Percentiles rank a stretch among this genome's conserved stretches.
phyloP scores from a whole-genome alignment of 305 asterid species.

The Petunia hybrid region DNA sequence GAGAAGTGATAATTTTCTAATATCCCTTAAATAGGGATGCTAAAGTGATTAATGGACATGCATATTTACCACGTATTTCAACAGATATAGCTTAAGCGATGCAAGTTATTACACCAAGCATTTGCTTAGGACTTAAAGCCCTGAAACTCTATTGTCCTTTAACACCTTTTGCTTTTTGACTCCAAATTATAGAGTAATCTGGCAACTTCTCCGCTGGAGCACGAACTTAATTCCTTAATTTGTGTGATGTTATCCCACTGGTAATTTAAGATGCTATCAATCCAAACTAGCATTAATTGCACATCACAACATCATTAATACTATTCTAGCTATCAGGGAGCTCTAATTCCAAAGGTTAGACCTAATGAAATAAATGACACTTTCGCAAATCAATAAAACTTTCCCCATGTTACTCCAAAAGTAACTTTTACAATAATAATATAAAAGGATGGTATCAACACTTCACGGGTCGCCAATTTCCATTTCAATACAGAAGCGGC shows the following conservation, averaged over 20 bases:
- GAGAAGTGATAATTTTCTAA: no score
- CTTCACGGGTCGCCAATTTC: neutral
- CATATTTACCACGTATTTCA: neutral
- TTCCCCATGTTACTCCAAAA: neutral
- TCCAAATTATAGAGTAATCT: neutral
- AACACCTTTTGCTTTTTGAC: neutral
- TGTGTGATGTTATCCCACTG: constrained; percentile 17
- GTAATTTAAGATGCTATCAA: constrained; percentile 18
- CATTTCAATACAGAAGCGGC: neutral
- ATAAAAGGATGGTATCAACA: neutral
- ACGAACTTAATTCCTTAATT: neutral
- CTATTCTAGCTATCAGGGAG: neutral
- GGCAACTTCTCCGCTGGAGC: constrained; percentile 13
- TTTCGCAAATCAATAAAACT: neutral
- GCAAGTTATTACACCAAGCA: neutral
- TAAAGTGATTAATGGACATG: no score
- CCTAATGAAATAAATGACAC: constrained; percentile 9
- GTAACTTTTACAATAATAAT: neutral
- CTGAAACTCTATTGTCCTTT: neutral
- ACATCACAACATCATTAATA: constrained; percentile 4
- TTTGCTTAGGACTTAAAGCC: constrained; percentile 11
- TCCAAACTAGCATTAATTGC: constrained; percentile 27
- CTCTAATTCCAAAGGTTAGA: constrained; percentile 8
- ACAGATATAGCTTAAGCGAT: neutral
- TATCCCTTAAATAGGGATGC: no score